These are phyloP conservation scores for Phytophthora chlamydospora DNA, from an alignment of 352 stramenopile genomes.

Conservation along the genomic window DNA sequence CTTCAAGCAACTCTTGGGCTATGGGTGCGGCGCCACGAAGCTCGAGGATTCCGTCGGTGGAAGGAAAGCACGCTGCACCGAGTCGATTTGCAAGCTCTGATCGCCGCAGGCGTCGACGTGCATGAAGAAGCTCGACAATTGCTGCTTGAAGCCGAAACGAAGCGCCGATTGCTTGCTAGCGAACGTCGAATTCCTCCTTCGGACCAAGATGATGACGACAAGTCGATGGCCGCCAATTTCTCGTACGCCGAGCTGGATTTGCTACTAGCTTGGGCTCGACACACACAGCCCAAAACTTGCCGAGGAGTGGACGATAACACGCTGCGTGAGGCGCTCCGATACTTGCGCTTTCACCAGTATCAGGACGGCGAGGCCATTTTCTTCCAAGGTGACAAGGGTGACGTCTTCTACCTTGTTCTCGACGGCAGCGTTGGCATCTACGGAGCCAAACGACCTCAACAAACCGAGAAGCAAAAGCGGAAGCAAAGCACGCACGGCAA, in stretches of 20 bases:
- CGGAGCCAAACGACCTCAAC: slow-evolving; percentile 39
- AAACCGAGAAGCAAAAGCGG: slow-evolving; percentile 25
- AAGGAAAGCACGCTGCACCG: slow-evolving; percentile 25
- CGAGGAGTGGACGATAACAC: slow-evolving; percentile 42
- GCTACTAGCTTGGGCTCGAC: slow-evolving; percentile 45
- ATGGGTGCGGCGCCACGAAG: slow-evolving; percentile 24
- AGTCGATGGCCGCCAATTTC: slow-evolving; percentile 28
- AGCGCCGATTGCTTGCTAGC: slow-evolving; percentile 18
- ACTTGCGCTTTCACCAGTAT: slow-evolving; percentile 48
- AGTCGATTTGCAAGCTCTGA: slow-evolving; percentile 19
- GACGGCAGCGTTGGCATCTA: slow-evolving; percentile 61
- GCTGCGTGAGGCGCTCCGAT: slow-evolving; percentile 49
- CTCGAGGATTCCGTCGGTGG: slow-evolving; percentile 31
- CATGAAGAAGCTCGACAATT: slow-evolving; percentile 34
- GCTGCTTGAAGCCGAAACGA: slow-evolving; percentile 34
- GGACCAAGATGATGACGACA: slow-evolving; percentile 3
- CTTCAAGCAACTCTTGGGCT: slow-evolving; percentile 32
- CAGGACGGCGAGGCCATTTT: slow-evolving; percentile 58
- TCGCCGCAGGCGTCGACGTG: slow-evolving; percentile 24
- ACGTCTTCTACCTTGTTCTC: slow-evolving; percentile 64
- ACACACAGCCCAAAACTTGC: slow-evolving; percentile 57
- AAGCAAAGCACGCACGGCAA: slow-evolving; percentile 15
- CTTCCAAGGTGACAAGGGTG: slow-evolving; percentile 58
- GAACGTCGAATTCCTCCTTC: slow-evolving; percentile 8
- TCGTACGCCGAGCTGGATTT: slow-evolving; percentile 42